Conservation (phyloP, 495 filamentous ascomycete genomes). For the Penicillium pancosmium region DNA sequence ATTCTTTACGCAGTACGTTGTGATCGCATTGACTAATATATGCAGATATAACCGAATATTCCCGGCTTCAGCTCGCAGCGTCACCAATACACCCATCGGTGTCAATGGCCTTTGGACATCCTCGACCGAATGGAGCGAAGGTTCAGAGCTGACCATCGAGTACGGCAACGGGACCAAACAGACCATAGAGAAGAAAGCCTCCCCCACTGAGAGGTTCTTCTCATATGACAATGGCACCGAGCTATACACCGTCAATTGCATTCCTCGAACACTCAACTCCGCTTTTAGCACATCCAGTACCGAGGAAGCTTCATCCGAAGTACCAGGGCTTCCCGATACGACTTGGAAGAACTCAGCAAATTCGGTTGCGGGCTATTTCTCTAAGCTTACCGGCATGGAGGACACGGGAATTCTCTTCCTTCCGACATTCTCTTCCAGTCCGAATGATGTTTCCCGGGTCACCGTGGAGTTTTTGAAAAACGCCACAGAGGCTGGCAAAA, state of each 20-base stretch:
- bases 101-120: conserved; percentile 28
- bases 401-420: conserved; percentile 44
- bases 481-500: conserved; percentile 41
- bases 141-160: conserved; percentile 19
- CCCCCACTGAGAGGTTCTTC: conserved; percentile 27
- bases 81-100: conserved; percentile 23
- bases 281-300: conserved; percentile 33
- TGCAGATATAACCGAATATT: conserved; percentile 32
- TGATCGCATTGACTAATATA: neutral
- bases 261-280: conserved; percentile 20
- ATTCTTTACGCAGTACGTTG: neutral
- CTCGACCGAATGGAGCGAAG: conserved; percentile 28
- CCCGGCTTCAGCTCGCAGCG: conserved; percentile 26
- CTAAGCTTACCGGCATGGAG: conserved; percentile 31
- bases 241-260: conserved; percentile 25
- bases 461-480: conserved; percentile 38
- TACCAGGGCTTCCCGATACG: conserved; percentile 52
- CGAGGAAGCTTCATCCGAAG: conserved; percentile 53
- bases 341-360: conserved; percentile 49
- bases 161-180: conserved; percentile 27
- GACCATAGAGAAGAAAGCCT: conserved; percentile 21
- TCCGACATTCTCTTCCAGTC: conserved; percentile 36
- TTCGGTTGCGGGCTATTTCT: conserved; percentile 43
- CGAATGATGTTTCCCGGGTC: conserved; percentile 24
- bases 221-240: conserved; percentile 26